Evolutionary conservation across 257 asterid genomes (phyloP), one percentile per base, ranked within the genome.

Genomic region (Linaria vulgaris): DNA sequence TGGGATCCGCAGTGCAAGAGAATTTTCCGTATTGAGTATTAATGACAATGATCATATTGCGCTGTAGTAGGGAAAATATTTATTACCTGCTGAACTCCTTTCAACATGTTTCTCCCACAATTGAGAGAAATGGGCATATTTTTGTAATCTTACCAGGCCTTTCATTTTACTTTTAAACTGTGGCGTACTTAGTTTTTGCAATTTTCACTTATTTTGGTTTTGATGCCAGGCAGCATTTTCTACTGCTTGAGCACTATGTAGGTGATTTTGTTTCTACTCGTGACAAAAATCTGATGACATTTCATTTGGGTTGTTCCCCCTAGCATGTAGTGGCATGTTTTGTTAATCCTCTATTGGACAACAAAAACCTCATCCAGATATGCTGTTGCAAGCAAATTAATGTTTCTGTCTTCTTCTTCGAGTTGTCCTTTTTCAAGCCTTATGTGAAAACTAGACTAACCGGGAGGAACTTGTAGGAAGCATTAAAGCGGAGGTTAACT

Each of bases 401-500:
- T 16, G 22, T 30, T n/a, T 25, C 49, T 69, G 27, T 21, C 46
- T 10, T 44, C 30, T 44, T 64, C 58, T 12, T 49, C 46, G 65
- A 23, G 20, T 63, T 50, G 43, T 61, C 43, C 41, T 72, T 38
- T 67, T 48, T 63, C 41, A 55, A 64, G 59, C 66, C 38, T 56
- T 64, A 49, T 56, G 45, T 48, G 41, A 64, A 74, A 53, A 43
- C 58, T 64, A 37, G 47, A 15, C 39, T 56, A 48, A 56, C 56
- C 27, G 55, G 49, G 38, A 68, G 13, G 63, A 2, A 24, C 38
- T 60, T 76, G 64, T 73, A 90, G 96, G 97, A 90, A 80, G 92
- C 95, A 69, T 56, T 87, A 57, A 80, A 78, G 59, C 82, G 88
- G 81, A 88, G 74, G 82, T 79, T 90, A 73, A 83, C 63, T 77